These are phyloP conservation scores for Corrigiola litoralis DNA, from an alignment of 179 eudicot species.

Conservation along the genomic window DNA sequence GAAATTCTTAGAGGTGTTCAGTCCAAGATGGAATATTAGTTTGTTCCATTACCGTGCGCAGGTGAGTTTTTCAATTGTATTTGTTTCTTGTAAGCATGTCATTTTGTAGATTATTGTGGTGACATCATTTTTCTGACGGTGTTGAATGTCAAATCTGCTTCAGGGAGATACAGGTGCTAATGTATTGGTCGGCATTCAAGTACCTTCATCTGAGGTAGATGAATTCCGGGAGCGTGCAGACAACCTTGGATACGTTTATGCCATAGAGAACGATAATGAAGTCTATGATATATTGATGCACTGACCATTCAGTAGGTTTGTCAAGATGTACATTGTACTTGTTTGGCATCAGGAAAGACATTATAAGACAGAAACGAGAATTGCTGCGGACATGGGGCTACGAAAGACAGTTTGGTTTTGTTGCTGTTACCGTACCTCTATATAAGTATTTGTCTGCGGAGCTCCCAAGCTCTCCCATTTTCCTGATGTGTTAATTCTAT, in stretches of 20 bases:
- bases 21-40: constrained; percentile 95
- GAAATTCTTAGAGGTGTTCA: constrained; percentile 79
- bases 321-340: too few species aligned
- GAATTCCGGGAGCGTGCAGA: constrained; percentile 59
- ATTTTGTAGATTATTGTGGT: too few species aligned
- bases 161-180: constrained; percentile 94
- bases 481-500: too few species aligned
- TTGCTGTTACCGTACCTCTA: too few species aligned
- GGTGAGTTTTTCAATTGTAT: constrained; percentile 36
- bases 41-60: constrained; percentile 94
- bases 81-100: background rate
- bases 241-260: constrained; percentile 60
- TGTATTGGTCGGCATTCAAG: constrained; percentile 94
- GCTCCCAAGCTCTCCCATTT: too few species aligned
- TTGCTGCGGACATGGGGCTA: too few species aligned
- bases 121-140: background rate
- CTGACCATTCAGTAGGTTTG: too few species aligned
- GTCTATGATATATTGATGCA: constrained; percentile 72
- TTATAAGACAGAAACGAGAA: too few species aligned
- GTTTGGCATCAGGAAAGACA: too few species aligned
- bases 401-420: too few species aligned
- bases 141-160: background rate
- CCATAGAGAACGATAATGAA: constrained; percentile 51
- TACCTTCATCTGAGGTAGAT: constrained; percentile 42
- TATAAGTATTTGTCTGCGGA: too few species aligned